A percentile compares a stretch with the other conserved stretches of the same genome.
Evolutionary conservation across 2,329 filamentous ascomycete genomes (phyloP).

Genomic region (Neoarthrinium moseri): DNA sequence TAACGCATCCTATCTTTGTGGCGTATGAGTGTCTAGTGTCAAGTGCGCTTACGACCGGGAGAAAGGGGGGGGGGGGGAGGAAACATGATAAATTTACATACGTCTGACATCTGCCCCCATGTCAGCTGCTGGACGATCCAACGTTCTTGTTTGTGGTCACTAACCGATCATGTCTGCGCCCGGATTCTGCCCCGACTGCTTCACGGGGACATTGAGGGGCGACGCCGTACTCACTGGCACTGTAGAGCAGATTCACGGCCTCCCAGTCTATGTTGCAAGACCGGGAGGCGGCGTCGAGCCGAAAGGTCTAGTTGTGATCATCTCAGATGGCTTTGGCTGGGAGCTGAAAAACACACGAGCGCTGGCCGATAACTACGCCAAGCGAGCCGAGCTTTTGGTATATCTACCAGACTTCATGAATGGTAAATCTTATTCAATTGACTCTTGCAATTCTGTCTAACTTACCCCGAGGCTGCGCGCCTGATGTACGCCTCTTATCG

Average conservation of each 20-base stretch:
- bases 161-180: not conserved
- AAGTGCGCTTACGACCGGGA: too few relatives aligned
- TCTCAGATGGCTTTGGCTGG: conserved; percentile 52
- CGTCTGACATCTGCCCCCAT: too few relatives aligned
- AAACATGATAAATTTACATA: too few relatives aligned
- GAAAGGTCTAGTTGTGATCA: conserved; percentile 45
- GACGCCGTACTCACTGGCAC: conserved; percentile 35
- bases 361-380: conserved; percentile 47
- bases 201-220: conserved; percentile 36
- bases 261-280: conserved; percentile 41
- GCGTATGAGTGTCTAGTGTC: too few relatives aligned
- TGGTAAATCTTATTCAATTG: conserved; percentile 25
- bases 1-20: too few relatives aligned
- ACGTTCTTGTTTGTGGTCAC: too few relatives aligned
- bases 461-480: not conserved
- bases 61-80: too few relatives aligned
- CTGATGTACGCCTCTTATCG: conserved; percentile 3
- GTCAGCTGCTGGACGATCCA: too few relatives aligned
- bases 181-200: conserved; percentile 24
- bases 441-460: not conserved
- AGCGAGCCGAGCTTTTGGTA: conserved; percentile 40
- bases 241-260: conserved; percentile 38
- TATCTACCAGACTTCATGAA: conserved; percentile 53
- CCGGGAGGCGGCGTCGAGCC: conserved; percentile 28
- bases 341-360: conserved; percentile 45